Percentiles rank a stretch among this genome's conserved stretches.
These are phyloP conservation scores for Spironucleus salmonicida DNA, from an alignment of 208 protist species.

Conservation along the genomic window DNA sequence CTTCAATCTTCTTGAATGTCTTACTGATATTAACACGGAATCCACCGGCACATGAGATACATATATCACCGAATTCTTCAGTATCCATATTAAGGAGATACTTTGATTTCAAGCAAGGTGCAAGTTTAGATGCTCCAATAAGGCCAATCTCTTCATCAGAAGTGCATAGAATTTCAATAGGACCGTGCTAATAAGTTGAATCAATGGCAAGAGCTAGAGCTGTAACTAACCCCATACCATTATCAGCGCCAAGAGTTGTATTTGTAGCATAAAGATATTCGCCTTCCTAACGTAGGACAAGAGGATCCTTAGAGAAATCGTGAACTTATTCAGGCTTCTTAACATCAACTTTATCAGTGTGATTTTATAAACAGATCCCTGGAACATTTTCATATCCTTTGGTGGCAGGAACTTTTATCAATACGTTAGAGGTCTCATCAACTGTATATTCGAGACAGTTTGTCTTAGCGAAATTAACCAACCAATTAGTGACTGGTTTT, in stretches of 20 bases:
- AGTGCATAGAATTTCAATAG: conserved; percentile 31
- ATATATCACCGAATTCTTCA: conserved; percentile 34
- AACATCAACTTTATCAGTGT: conserved; percentile 38
- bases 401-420: conserved; percentile 28
- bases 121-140: conserved; percentile 30
- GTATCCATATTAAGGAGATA: conserved; percentile 42
- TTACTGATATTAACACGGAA: neutral
- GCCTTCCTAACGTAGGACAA: conserved; percentile 7
- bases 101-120: conserved; percentile 26
- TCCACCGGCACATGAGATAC: conserved; percentile 37
- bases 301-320: conserved; percentile 32
- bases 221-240: conserved; percentile 21
- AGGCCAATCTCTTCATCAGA: conserved; percentile 40
- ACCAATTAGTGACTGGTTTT: neutral
- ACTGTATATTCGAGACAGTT: conserved; percentile 3
- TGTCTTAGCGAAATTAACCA: neutral
- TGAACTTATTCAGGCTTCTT: neutral
- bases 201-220: conserved; percentile 8
- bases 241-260: conserved; percentile 32
- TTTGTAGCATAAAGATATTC: conserved; percentile 27
- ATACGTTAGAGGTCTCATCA: conserved; percentile 23
- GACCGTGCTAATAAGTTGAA: neutral
- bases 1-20: neutral
- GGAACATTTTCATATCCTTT: conserved; percentile 24
- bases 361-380: conserved; percentile 33